Percentiles rank a stretch among this genome's conserved stretches.
phyloP scores from a whole-genome alignment of 192 early-diverging fungal species.

The Podila clonocystis region DNA sequence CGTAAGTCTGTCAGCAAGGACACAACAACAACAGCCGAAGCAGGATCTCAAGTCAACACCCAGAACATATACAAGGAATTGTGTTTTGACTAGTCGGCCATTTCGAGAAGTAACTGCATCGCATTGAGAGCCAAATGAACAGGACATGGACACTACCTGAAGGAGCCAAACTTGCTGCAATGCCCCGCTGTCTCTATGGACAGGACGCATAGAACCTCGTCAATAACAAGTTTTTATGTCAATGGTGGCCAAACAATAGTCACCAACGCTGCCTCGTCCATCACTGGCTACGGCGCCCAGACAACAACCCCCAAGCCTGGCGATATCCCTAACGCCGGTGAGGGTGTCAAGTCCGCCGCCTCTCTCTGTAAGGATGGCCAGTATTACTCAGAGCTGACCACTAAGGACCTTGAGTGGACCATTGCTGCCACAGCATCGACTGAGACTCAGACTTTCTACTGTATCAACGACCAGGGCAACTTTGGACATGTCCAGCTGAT shows the following conservation, averaged over 20 bases:
- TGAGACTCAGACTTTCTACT: conserved; percentile 91
- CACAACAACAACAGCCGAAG: not conserved
- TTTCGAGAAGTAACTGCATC: not conserved
- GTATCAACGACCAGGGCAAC: conserved; percentile 75
- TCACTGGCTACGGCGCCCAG: conserved; percentile 30
- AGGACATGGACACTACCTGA: too few species aligned
- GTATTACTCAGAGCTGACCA: conserved; percentile 58
- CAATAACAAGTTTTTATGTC: too few species aligned
- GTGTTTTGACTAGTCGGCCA: not conserved
- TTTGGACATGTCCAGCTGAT: conserved; percentile 92
- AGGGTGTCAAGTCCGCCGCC: conserved; percentile 47
- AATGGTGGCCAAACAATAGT: not conserved
- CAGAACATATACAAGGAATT: too few species aligned
- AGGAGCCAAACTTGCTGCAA: too few species aligned
- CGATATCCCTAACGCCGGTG: conserved; percentile 44
- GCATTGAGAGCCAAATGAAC: too few species aligned
- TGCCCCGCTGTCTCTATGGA: not conserved
- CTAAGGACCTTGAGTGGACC: conserved; percentile 76
- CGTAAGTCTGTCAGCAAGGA: conserved; percentile 28
- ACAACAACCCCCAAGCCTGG: conserved; percentile 29
- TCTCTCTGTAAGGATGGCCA: conserved; percentile 51
- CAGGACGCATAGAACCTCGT: not conserved
- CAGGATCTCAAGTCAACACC: not conserved
- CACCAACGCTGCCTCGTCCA: conserved; percentile 22
- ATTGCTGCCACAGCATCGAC: conserved; percentile 78